These are phyloP conservation scores for Mariannaea sp. DNA, from an alignment of 2,329 filamentous ascomycete species.

Conservation along the genomic window DNA sequence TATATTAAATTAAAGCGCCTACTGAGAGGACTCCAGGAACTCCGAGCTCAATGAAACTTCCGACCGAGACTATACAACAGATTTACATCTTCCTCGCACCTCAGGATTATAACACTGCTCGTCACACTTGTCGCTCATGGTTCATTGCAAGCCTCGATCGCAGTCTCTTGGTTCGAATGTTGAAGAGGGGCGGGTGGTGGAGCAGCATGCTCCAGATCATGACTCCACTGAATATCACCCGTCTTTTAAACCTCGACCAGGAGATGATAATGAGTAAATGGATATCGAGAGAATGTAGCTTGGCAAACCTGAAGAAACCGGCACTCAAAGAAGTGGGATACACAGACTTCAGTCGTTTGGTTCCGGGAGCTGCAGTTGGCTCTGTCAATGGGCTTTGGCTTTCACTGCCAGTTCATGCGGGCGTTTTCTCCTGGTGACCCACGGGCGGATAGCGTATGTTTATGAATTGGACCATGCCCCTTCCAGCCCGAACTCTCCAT, in stretches of 20 bases:
- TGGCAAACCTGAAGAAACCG: conserved; percentile 23
- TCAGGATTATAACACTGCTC: conserved; percentile 61
- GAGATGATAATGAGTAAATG: conserved; percentile 48
- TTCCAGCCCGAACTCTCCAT: conserved; percentile 27
- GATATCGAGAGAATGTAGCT: conserved; percentile 47
- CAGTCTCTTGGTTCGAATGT: conserved; percentile 55
- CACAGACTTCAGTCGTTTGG: conserved; percentile 45
- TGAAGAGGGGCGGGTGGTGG: conserved; percentile 61
- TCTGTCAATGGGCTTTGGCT: conserved; percentile 37
- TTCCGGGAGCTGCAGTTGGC: conserved; percentile 25
- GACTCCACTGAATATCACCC: conserved; percentile 26
- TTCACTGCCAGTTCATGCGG: conserved; percentile 64
- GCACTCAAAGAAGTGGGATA: conserved; percentile 43
- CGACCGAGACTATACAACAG: conserved; percentile 45
- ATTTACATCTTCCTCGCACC: conserved; percentile 44
- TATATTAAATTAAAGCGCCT: background rate
- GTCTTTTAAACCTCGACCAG: conserved; percentile 26
- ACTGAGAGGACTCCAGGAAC: conserved; percentile 15
- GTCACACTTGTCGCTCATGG: conserved; percentile 64
- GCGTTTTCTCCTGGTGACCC: conserved; percentile 60
- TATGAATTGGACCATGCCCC: conserved; percentile 53
- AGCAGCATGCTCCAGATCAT: conserved; percentile 40
- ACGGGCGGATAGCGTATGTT: conserved; percentile 59
- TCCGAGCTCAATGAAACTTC: conserved; percentile 37
- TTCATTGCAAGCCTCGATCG: conserved; percentile 61